A percentile compares a stretch with the other conserved stretches of the same genome.
Conservation (phyloP, 2,329 filamentous ascomycete genomes). For the Pseudogymnoascus sp. region DNA sequence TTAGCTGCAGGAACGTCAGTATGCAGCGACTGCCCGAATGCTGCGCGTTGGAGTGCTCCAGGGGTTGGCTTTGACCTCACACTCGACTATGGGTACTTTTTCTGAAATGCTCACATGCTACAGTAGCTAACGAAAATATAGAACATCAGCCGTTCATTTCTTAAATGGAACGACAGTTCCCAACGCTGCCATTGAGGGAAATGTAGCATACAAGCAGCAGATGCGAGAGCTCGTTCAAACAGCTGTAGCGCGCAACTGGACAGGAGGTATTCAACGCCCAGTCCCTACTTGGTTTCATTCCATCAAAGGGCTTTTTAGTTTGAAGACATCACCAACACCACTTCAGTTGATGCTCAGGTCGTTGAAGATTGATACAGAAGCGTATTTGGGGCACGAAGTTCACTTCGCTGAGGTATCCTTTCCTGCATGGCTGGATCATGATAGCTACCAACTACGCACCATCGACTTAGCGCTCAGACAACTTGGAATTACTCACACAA, state of each 20-base stretch:
- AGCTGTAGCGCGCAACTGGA: background rate
- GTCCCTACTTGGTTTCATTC: background rate
- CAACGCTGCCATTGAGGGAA: background rate
- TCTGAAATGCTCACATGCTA: background rate
- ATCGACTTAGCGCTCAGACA: background rate
- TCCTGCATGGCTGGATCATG: background rate
- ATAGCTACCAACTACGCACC: background rate
- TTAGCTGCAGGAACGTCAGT: background rate
- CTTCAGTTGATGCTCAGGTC: background rate
- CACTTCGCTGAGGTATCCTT: background rate
- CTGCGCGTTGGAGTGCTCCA: background rate
- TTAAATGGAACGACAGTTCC: background rate
- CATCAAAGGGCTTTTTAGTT: background rate
- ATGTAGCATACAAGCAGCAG: background rate
- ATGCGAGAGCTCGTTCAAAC: background rate
- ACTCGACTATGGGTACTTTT: background rate
- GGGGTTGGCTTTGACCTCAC: background rate
- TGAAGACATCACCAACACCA: background rate
- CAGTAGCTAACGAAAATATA: background rate
- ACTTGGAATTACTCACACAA: background rate
- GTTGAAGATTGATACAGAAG: background rate
- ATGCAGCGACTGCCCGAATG: background rate
- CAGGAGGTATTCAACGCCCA: background rate
- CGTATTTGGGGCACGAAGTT: background rate
- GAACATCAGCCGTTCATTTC: background rate